Evolutionary conservation across 140 eudicot genomes (phyloP).

Genomic region (Stevia rebaudiana): DNA sequence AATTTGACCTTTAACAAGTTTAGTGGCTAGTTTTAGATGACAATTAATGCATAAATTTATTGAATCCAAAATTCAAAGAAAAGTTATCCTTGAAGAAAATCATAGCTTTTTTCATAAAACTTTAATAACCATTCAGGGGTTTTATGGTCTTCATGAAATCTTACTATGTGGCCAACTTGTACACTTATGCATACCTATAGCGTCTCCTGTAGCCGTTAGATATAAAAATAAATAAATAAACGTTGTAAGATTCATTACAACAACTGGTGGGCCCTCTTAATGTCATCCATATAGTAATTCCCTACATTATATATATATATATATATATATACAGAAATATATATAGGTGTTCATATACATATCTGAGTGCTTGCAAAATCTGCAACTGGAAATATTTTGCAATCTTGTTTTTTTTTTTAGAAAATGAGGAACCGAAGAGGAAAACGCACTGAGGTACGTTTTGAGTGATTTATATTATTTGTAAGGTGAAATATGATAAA

Average conservation of each 20-base stretch:
- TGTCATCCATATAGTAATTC: background rate
- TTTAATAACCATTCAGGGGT: background rate
- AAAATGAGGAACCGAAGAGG: constrained; percentile 70
- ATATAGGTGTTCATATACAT: background rate
- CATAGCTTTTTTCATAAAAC: background rate
- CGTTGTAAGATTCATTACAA: background rate
- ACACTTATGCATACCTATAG: background rate
- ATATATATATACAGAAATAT: background rate
- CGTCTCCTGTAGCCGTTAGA: background rate
- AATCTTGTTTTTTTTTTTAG: constrained; percentile 10
- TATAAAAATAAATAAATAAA: background rate
- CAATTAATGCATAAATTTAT: background rate
- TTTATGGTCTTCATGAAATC: background rate
- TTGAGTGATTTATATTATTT: constrained; percentile 14
- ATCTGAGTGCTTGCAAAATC: constrained; percentile 24
- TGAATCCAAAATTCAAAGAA: background rate
- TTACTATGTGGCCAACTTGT: background rate
- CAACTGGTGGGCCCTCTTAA: constrained; percentile 1
- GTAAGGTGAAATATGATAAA: constrained; percentile 6
- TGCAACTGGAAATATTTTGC: constrained; percentile 5
- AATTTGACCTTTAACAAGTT: constrained; percentile 31
- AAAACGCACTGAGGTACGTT: constrained; percentile 71
- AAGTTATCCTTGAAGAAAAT: background rate
- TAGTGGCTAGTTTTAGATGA: background rate
- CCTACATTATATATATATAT: constrained; percentile 15